Base-by-base conservation (phyloP, 2,329 filamentous ascomycete genomes). In the Botryotinia calthae region DNA sequence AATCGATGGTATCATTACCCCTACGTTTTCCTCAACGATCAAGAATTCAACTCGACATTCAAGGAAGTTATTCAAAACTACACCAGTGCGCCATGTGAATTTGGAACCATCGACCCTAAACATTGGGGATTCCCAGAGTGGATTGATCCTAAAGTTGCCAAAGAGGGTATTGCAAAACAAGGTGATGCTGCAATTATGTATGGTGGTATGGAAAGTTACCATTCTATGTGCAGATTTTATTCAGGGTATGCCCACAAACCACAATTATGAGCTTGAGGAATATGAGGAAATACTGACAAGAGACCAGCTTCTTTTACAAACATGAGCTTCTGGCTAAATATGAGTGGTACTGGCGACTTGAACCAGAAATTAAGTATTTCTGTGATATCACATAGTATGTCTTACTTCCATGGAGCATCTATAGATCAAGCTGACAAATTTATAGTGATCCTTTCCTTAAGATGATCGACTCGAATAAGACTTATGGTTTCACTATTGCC, bases 301-400 rank as follows among this genome's bases (percentile, higher is more conserved):
- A 20, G 48, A 40, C 56, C 73, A 91, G 94, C 61, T 96, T 97
- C 84, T 99, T 99, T 84, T 99, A 96, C 86, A 97, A 98, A 82
- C 96, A 99, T 81, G 92, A 95, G 76, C 88, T 98, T 48, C 88
- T 99, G 63, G 89, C 93, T 81, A 98, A 98, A 83, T 99, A 98
- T 84, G 94, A 98, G 81, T 99, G 96, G 96, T 99, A 99, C 86
- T 99, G 96, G 96, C 94, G 96, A 76, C 86, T 99, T 79, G 96
- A 99, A 87, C 96, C 96, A 76, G 96, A 99, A 84, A 98, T 99
- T 88, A 98, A 95, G 85, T 99, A 98, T 85, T 99, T 99, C 85
- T 99, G 96, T 83, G 96, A 99, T 82, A 98, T 99, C 78, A 99
- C 96, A 76, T 99, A 99, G 93, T 95, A 89, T 75, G 89, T 81